Conservation (phyloP, 495 filamentous ascomycete genomes). For the Neurospora sp. region DNA sequence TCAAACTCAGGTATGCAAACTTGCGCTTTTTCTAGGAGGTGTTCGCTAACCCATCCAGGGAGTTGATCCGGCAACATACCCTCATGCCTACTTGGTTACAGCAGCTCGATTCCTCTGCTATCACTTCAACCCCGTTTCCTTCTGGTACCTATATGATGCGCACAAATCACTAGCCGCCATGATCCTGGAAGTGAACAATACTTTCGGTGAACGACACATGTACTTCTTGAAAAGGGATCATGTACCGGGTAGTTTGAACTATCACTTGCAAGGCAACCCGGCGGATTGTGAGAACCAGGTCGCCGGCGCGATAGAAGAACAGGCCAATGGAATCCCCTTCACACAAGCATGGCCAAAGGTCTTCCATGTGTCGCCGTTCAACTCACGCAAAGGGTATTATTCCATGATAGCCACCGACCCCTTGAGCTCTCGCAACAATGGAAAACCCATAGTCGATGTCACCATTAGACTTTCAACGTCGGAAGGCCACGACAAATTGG, state of each 20-base stretch:
- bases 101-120: constrained; percentile 61
- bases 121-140: constrained; percentile 66
- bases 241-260: background rate
- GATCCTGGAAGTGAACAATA: constrained; percentile 72
- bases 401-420: constrained; percentile 46
- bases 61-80: constrained; percentile 41
- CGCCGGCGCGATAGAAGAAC: background rate
- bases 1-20: constrained; percentile 29
- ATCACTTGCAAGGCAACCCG: background rate
- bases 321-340: constrained; percentile 20
- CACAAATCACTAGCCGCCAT: constrained; percentile 50
- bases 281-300: constrained; percentile 1
- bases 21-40: background rate
- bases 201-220: constrained; percentile 60
- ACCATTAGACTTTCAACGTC: constrained; percentile 49
- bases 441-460: constrained; percentile 34
- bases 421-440: constrained; percentile 26
- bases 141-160: constrained; percentile 67
- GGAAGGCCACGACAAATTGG: constrained; percentile 43
- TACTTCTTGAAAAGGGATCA: constrained; percentile 41
- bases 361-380: constrained; percentile 69
- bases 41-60: constrained; percentile 27
- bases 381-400: constrained; percentile 52
- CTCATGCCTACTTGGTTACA: constrained; percentile 58
- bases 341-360: constrained; percentile 51